These are phyloP conservation scores for Leishmania braziliensis DNA, from an alignment of 208 protist species.

Conservation along the genomic window DNA sequence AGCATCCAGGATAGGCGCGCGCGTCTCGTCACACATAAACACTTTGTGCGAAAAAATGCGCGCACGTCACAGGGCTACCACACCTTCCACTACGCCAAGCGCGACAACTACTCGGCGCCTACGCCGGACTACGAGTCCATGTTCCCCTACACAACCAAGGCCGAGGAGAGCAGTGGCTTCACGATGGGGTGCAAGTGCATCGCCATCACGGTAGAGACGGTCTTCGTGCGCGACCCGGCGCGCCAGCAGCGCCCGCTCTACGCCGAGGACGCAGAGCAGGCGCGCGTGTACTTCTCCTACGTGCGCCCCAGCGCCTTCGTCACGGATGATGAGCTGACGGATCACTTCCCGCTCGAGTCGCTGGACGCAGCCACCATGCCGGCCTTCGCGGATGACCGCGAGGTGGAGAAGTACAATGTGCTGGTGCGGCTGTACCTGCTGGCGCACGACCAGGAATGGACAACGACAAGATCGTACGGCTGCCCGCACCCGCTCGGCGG, in stretches of 20 bases:
- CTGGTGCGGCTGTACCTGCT: conserved; percentile 27
- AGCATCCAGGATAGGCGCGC: conserved; percentile 16
- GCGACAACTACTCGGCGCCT: neutral
- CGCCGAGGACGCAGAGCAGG: conserved; percentile 18
- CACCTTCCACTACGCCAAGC: conserved; percentile 1
- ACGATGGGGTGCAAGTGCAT: neutral
- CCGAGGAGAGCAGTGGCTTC: neutral
- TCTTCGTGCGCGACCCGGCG: conserved; percentile 19
- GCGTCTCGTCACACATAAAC: conserved; percentile 24
- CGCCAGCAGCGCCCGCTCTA: conserved; percentile 16
- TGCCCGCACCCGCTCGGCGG: conserved; percentile 14
- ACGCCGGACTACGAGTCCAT: conserved; percentile 8
- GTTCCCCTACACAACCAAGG: conserved; percentile 20
- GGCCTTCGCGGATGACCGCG: conserved; percentile 14
- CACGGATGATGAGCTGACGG: conserved; percentile 20
- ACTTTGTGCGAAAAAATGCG: conserved; percentile 13
- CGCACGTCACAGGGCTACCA: conserved; percentile 15
- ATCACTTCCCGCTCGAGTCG: conserved; percentile 7
- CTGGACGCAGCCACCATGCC: conserved; percentile 13
- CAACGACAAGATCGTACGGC: conserved; percentile 5
- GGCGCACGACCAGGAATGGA: conserved; percentile 30
- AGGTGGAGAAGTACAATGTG: conserved; percentile 28
- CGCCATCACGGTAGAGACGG: conserved; percentile 27
- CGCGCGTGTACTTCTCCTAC: conserved; percentile 20
- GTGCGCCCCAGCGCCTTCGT: conserved; percentile 13